Evolutionary conservation across 352 stramenopile species (phyloP).

Genomic region (Globisporangium nagaii): DNA sequence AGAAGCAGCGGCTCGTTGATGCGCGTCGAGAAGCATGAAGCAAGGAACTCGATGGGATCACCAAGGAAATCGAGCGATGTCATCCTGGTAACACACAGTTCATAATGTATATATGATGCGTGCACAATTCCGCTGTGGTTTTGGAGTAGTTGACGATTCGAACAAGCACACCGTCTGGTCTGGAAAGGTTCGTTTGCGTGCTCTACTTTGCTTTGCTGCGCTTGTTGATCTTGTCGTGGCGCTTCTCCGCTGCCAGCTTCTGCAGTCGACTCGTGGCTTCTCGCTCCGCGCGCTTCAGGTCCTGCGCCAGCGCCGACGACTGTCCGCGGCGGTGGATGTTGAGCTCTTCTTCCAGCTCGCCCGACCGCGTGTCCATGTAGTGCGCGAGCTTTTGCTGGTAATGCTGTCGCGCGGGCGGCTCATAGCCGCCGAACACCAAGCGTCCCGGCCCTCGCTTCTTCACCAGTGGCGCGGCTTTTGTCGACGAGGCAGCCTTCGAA

Average conservation of each 20-base stretch:
- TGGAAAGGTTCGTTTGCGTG: not conserved
- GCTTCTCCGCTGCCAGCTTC: conserved; percentile 67
- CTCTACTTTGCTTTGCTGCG: conserved; percentile 45
- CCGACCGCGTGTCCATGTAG: conserved; percentile 64
- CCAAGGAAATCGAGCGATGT: conserved; percentile 3
- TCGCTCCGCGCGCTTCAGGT: conserved; percentile 51
- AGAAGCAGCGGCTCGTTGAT: conserved; percentile 2
- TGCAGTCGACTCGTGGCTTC: conserved; percentile 59
- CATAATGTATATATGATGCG: conserved; percentile 10
- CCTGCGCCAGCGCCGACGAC: conserved; percentile 24
- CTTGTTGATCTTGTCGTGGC: conserved; percentile 74
- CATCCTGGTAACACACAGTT: conserved; percentile 4
- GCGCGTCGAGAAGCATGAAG: no score
- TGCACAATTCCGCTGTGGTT: no score
- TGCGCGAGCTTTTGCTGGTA: conserved; percentile 75
- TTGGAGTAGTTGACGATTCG: no score
- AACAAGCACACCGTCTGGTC: no score
- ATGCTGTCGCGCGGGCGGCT: conserved; percentile 50
- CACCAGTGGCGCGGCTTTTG: conserved; percentile 9
- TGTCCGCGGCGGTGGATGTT: conserved; percentile 45
- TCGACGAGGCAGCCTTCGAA: conserved; percentile 2
- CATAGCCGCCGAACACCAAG: conserved; percentile 70
- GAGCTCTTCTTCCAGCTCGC: conserved; percentile 65
- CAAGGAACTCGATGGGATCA: not conserved
- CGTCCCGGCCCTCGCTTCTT: conserved; percentile 46